Conservation (phyloP, 495 filamentous ascomycete species). For the Penicillium dipodomyicola region DNA sequence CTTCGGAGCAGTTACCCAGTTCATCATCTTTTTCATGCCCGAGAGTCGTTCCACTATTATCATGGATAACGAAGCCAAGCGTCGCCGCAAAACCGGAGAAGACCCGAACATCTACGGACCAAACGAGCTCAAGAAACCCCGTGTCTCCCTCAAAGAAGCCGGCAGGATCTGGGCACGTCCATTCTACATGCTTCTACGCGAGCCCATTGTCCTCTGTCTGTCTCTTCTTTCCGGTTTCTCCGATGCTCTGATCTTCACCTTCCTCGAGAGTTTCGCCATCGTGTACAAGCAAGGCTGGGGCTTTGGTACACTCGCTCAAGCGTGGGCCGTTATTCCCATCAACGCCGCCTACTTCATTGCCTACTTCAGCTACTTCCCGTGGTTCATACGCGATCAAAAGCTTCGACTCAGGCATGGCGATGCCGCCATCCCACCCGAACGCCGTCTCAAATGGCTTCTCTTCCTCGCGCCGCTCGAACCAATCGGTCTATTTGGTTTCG, state of each 20-base stretch:
- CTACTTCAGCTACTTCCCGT: constrained; percentile 63
- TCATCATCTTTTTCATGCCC: constrained; percentile 63
- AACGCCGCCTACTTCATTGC: constrained; percentile 61
- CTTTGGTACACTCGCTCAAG: constrained; percentile 54
- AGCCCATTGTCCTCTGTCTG: constrained; percentile 69
- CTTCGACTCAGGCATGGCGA: constrained; percentile 39
- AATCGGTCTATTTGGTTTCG: constrained; percentile 66
- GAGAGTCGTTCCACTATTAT: constrained; percentile 67
- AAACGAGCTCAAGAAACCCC: constrained; percentile 53
- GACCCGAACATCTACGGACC: constrained; percentile 59
- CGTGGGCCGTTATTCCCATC: constrained; percentile 58
- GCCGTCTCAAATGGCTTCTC: constrained; percentile 46
- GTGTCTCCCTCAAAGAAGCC: constrained; percentile 55
- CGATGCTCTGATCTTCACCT: constrained; percentile 77
- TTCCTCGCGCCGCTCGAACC: constrained; percentile 60
- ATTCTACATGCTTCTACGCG: constrained; percentile 70
- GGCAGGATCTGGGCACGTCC: constrained; percentile 63
- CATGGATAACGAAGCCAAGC: constrained; percentile 63
- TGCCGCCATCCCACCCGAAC: constrained; percentile 26
- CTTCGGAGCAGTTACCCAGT: constrained; percentile 62
- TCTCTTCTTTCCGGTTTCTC: constrained; percentile 71
- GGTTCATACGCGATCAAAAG: constrained; percentile 50
- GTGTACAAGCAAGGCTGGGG: constrained; percentile 62
- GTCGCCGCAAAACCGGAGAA: constrained; percentile 55
- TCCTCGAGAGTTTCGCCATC: constrained; percentile 62